phyloP scores from a whole-genome alignment of 768 basidiomycete species.

The Amanita muscaria region DNA sequence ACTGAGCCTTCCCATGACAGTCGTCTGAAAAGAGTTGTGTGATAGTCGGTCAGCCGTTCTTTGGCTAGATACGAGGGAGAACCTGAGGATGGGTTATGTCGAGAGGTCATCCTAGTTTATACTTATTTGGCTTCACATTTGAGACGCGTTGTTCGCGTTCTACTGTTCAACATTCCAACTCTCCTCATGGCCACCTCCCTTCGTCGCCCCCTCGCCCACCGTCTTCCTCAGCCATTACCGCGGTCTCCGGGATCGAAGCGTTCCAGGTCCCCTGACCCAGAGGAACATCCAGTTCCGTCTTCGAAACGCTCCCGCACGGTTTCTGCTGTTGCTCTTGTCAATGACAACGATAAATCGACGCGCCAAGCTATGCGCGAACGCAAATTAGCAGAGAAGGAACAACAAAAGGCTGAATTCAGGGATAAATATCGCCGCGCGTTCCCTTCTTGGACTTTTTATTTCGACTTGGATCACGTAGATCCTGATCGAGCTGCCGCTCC shows the following conservation, averaged over 20 bases:
- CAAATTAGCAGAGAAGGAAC: slow-evolving; percentile 41
- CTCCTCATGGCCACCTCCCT: slow-evolving; percentile 33
- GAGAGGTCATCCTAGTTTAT: slow-evolving; percentile 33
- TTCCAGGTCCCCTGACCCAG: slow-evolving; percentile 42
- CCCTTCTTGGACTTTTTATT: slow-evolving; percentile 77
- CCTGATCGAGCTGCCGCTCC: slow-evolving; percentile 26
- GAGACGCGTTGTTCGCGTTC: neutral
- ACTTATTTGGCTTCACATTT: slow-evolving; percentile 1
- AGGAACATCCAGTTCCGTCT: slow-evolving; percentile 19
- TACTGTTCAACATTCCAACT: neutral
- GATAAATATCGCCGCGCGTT: slow-evolving; percentile 82
- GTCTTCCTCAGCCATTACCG: slow-evolving; percentile 24
- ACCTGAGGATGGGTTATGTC: slow-evolving; percentile 33
- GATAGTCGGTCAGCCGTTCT: slow-evolving; percentile 37
- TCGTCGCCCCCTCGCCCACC: slow-evolving; percentile 41
- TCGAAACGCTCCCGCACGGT: slow-evolving; percentile 39
- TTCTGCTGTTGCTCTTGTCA: slow-evolving; percentile 11
- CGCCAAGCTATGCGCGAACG: slow-evolving; percentile 30
- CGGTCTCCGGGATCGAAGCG: slow-evolving; percentile 31
- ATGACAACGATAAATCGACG: slow-evolving; percentile 24
- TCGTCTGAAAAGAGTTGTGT: slow-evolving; percentile 75
- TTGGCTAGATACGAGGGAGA: slow-evolving; percentile 23
- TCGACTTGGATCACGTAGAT: slow-evolving; percentile 56
- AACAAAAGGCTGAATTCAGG: slow-evolving; percentile 62
- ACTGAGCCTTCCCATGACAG: slow-evolving; percentile 90